phyloP scores from a whole-genome alignment of 2,329 filamentous ascomycete genomes.

The Fusarium burgessii region DNA sequence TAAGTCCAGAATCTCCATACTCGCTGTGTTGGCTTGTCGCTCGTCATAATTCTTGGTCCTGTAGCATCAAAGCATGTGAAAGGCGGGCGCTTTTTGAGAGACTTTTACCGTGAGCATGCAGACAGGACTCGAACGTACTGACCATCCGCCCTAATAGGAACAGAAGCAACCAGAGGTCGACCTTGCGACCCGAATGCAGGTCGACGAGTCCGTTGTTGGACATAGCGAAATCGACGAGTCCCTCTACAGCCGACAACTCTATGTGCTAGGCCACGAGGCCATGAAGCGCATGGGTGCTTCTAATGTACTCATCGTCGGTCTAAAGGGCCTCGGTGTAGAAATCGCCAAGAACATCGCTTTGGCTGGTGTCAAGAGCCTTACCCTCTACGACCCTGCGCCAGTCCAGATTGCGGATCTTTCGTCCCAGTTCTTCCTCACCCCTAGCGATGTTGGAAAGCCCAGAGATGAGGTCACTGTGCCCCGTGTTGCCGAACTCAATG shows the following conservation, averaged over 20 bases:
- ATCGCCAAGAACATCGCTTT: slow-evolving; percentile 99
- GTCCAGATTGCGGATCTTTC: slow-evolving; percentile 90
- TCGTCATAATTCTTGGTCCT: not conserved
- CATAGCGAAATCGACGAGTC: slow-evolving; percentile 76
- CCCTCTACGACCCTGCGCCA: slow-evolving; percentile 89
- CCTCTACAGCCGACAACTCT: slow-evolving; percentile 80
- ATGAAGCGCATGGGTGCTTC: slow-evolving; percentile 99
- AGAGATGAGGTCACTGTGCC: slow-evolving; percentile 89
- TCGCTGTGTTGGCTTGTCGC: not conserved
- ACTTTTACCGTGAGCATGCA: not conserved
- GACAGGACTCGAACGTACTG: slow-evolving; percentile 2
- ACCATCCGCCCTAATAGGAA: slow-evolving; percentile 53
- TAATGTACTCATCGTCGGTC: slow-evolving; percentile 89
- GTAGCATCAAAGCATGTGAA: slow-evolving; percentile 14
- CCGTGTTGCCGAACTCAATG: slow-evolving; percentile 92
- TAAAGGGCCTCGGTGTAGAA: slow-evolving; percentile 95
- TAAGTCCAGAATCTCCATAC: slow-evolving; percentile 54
- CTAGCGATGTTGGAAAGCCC: slow-evolving; percentile 90
- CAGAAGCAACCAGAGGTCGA: slow-evolving; percentile 69
- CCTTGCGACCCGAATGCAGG: slow-evolving; percentile 73
- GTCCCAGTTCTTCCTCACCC: slow-evolving; percentile 94
- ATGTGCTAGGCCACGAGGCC: slow-evolving; percentile 79
- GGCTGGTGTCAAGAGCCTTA: slow-evolving; percentile 96
- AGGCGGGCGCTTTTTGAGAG: not conserved
- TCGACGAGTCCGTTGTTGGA: slow-evolving; percentile 69